phyloP scores from a whole-genome alignment of 805 yeast species.

The Martiniozyma abietophila region DNA sequence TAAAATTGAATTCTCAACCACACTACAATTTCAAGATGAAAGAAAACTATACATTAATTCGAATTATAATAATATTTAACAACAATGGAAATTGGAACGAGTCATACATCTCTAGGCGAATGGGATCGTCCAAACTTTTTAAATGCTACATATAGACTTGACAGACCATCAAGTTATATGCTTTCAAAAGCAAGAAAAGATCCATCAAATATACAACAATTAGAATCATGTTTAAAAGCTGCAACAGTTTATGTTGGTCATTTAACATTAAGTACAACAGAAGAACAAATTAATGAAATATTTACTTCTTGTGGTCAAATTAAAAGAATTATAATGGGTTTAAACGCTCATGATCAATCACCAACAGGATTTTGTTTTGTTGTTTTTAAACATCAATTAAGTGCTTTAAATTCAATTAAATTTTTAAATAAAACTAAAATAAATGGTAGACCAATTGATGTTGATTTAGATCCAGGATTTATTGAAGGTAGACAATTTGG shows the following conservation, averaged over 20 bases:
- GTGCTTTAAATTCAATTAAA: constrained; percentile 76
- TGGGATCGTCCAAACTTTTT: constrained; percentile 47
- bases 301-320: constrained; percentile 77
- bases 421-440: constrained; percentile 73
- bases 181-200: constrained; percentile 54
- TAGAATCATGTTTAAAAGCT: constrained; percentile 56
- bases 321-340: constrained; percentile 82
- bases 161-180: constrained; percentile 62
- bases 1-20: not conserved
- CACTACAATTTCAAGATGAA: not conserved
- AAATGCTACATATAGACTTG: constrained; percentile 59
- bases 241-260: constrained; percentile 88
- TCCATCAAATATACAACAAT: constrained; percentile 41
- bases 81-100: constrained; percentile 3
- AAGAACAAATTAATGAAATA: constrained; percentile 86
- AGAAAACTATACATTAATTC: too few relatives aligned
- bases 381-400: constrained; percentile 56
- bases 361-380: constrained; percentile 98
- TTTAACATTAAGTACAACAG: constrained; percentile 82
- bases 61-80: not conserved
- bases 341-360: constrained; percentile 80
- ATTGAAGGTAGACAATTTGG: constrained; percentile 95
- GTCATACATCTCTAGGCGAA: constrained; percentile 25
- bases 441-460: constrained; percentile 72
- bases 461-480: constrained; percentile 95